Evolutionary conservation across 768 basidiomycete species (phyloP), one percentile per base, ranked within the genome.

Genomic region (Lactarius hatsudake): DNA sequence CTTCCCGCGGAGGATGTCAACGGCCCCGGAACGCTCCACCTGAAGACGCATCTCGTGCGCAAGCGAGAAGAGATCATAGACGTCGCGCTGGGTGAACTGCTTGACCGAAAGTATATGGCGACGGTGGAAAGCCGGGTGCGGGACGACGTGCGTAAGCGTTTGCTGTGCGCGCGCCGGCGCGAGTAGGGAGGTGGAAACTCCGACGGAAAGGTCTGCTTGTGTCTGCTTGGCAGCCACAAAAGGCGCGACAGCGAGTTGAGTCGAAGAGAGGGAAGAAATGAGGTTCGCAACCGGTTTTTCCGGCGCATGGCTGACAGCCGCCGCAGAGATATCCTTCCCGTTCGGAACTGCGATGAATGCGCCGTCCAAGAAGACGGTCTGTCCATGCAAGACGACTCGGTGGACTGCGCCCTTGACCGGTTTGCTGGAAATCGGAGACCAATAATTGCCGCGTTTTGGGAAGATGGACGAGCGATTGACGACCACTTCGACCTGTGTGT

Each of bases 11-110:
- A 98, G 82, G 65, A 97, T 86, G 71, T 98, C 94, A 64, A 98
- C 81, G 0, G 85, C 84, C 2, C 95, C 94, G 73, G 87, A 90
- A 36, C 95, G 86, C 78, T 99, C 97, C 17, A 98, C 95, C 73
- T 95, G 95, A 43, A 94, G 83, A 59, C 93, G 90, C 95, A 99
- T 96, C 79, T 99, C 97, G 71, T 94, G 89, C 0, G 97, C 96
- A 59, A 98, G 80, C 56, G 92, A 88, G 81, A 98, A 99, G 48
- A 99, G 86, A 69, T 93, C 91, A 2, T 98, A 91, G 67, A 98
- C 82, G 72, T 99, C 95, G 54, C 89, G 87, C 63, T 91, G 87
- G 43, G 81, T 87, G 78, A 98, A 95, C 71, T 98, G 94, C 75
- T 95, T 97, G 68, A 98, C 94, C 0, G 93, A 88, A 20, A 98